phyloP scores from a whole-genome alignment of 208 protist genomes.

The Trypanosoma conorhini region DNA sequence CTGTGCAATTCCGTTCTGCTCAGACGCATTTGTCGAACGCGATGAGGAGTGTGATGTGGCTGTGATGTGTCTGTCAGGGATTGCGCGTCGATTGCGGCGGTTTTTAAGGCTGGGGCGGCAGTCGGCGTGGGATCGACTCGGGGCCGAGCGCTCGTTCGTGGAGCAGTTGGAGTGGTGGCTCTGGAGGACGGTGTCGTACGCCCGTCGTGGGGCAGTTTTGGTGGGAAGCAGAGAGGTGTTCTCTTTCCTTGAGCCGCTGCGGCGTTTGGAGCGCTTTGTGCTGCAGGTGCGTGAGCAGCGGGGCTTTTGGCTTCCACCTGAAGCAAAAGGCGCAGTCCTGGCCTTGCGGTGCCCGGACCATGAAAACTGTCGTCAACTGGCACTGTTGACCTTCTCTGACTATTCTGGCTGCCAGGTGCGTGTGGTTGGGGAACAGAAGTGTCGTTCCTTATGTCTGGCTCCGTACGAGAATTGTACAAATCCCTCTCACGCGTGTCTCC shows the following conservation, averaged over 20 bases:
- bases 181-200: conserved; percentile 60
- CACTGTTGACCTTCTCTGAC: conserved; percentile 36
- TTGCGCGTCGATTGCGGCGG: conserved; percentile 20
- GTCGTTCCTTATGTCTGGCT: conserved; percentile 67
- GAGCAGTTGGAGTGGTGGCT: conserved; percentile 76
- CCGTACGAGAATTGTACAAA: conserved; percentile 60
- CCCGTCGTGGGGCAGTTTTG: conserved; percentile 55
- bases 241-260: conserved; percentile 54
- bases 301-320: conserved; percentile 70
- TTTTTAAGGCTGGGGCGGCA: conserved; percentile 11
- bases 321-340: conserved; percentile 46
- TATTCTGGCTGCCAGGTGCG: conserved; percentile 35
- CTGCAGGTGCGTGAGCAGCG: conserved; percentile 43
- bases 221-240: conserved; percentile 74
- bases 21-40: conserved; percentile 23
- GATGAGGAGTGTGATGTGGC: conserved; percentile 67
- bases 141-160: conserved; percentile 38
- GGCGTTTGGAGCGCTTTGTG: conserved; percentile 56
- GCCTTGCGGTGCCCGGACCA: conserved; percentile 80
- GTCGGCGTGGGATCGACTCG: conserved; percentile 20
- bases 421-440: conserved; percentile 48
- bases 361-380: conserved; percentile 60
- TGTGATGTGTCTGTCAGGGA: conserved; percentile 59
- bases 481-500: conserved; percentile 70
- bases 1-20: conserved; percentile 8